A percentile compares a stretch with the other conserved stretches of the same genome.
Conservation (phyloP, 164 flowering plant genomes). For the Taxillus chinensis region DNA sequence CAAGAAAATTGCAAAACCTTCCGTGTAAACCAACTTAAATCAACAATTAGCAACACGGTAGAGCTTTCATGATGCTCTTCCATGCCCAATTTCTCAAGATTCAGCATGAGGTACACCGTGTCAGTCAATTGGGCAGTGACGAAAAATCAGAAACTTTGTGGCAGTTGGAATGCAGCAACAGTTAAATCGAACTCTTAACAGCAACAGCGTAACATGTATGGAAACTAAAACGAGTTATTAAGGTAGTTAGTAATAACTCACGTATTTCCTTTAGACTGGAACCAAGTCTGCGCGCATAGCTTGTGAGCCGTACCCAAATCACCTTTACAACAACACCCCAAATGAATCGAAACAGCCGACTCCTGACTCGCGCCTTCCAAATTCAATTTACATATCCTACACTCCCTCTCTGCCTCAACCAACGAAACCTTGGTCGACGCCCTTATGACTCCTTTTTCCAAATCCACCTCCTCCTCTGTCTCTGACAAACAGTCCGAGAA, state of each 20-base stretch:
- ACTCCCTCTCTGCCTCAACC: not conserved
- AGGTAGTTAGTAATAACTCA: not conserved
- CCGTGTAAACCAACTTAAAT: too few relatives aligned
- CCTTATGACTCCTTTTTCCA: not conserved
- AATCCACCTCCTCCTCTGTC: conserved; percentile 2
- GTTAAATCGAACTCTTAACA: too few relatives aligned
- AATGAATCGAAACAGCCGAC: not conserved
- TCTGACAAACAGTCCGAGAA: conserved; percentile 1
- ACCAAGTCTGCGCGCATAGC: not conserved
- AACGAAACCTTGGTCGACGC: not conserved
- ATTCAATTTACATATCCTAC: conserved; percentile 1
- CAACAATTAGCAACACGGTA: too few relatives aligned
- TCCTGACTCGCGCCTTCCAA: not conserved
- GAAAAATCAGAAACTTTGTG: too few relatives aligned
- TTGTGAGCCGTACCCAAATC: conserved; percentile 2
- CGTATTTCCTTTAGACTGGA: conserved; percentile 1
- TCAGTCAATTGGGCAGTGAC: too few relatives aligned
- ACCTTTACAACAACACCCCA: conserved; percentile 2
- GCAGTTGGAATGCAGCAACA: too few relatives aligned
- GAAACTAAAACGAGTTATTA: too few relatives aligned
- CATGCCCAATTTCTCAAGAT: too few relatives aligned
- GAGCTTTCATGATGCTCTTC: too few relatives aligned
- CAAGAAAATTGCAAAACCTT: too few relatives aligned
- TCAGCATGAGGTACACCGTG: too few relatives aligned
- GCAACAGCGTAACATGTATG: too few relatives aligned